These are phyloP conservation scores for Euphrasia confusa DNA, from an alignment of 257 asterid genomes.

Conservation along the genomic window DNA sequence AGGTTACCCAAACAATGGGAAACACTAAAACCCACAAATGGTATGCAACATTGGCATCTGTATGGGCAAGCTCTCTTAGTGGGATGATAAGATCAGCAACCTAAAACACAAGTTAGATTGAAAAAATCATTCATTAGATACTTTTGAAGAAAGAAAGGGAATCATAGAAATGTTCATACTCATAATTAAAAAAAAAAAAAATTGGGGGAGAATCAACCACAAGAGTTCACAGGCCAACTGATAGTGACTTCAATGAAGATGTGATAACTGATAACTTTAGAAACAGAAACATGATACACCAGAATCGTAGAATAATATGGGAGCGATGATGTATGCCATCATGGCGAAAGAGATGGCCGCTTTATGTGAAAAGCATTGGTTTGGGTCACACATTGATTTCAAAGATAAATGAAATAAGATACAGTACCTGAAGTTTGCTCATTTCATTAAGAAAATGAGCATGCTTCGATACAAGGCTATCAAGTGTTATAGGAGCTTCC, in stretches of 20 bases:
- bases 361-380: conserved; percentile 13
- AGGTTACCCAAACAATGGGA: conserved; percentile 99
- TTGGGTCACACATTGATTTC: conserved; percentile 12
- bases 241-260: conserved; percentile 13
- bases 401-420: conserved; percentile 13
- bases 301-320: conserved; percentile 4
- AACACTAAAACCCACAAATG: conserved; percentile 97
- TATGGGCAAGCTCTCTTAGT: conserved; percentile 88
- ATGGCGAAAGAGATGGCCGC: conserved; percentile 6
- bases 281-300: conserved; percentile 14
- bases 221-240: conserved; percentile 7
- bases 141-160: conserved; percentile 16
- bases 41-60: conserved; percentile 92
- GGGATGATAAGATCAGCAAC: conserved; percentile 93
- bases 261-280: conserved; percentile 8
- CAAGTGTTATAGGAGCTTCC: conserved; percentile 80
- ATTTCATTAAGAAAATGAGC: conserved; percentile 71
- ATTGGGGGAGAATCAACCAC: conserved; percentile 6
- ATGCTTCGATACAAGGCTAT: conserved; percentile 74
- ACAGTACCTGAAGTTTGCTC: conserved; percentile 86
- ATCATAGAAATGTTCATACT: conserved; percentile 1
- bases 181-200: neutral
- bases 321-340: conserved; percentile 9
- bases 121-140: conserved; percentile 19
- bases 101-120: conserved; percentile 33